phyloP scores from a whole-genome alignment of 139 green algal genomes.

The Zygnema cylindricum region DNA sequence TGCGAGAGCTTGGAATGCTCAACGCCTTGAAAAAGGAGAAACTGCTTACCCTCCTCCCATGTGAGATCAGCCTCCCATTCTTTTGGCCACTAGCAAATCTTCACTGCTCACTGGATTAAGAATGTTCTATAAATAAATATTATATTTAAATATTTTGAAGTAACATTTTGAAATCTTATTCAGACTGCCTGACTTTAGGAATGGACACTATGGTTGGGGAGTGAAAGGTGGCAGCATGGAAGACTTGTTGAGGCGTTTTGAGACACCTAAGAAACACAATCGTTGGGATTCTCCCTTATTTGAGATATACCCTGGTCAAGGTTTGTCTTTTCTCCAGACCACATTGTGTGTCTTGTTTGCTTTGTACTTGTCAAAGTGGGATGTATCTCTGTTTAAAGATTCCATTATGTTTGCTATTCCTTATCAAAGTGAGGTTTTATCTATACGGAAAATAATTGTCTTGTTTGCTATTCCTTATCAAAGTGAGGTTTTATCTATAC shows the following conservation, averaged over 20 bases:
- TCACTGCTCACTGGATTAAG: neutral
- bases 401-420: too few species aligned
- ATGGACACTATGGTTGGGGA: too few species aligned
- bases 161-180: too few species aligned
- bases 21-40: neutral
- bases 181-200: too few species aligned
- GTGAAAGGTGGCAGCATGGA: slow-evolving; percentile 72
- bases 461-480: too few species aligned
- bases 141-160: neutral
- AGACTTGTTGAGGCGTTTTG: slow-evolving; percentile 83
- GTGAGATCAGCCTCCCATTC: neutral
- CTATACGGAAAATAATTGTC: too few species aligned
- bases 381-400: too few species aligned
- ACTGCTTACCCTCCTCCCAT: neutral
- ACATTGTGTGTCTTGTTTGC: neutral
- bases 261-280: slow-evolving; percentile 83
- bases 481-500: too few species aligned
- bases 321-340: neutral
- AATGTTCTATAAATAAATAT: neutral
- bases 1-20: too few species aligned
- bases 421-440: too few species aligned
- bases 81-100: neutral
- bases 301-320: too few species aligned
- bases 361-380: neutral
- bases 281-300: slow-evolving; percentile 88